Evolutionary conservation across 768 basidiomycete genomes (phyloP).

Genomic region (Xerocomus potaroensis): DNA sequence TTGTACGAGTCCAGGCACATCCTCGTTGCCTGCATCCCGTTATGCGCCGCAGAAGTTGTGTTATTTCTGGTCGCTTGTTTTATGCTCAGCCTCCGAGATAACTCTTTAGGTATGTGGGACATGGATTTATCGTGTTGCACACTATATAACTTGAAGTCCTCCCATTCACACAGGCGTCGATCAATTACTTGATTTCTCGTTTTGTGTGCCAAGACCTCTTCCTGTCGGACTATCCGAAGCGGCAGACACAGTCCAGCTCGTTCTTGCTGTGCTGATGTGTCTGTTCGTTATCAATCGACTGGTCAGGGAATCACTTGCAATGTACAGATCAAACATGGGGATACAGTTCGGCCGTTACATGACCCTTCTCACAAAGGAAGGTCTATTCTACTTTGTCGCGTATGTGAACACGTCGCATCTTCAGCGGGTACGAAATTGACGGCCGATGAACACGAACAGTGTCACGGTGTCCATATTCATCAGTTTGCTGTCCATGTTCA

Average conservation of each 20-base stretch:
- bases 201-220: background rate
- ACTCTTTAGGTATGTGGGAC: background rate
- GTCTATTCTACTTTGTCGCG: background rate
- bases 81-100: background rate
- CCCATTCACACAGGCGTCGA: background rate
- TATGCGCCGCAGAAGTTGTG: background rate
- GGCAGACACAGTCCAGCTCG: background rate
- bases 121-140: background rate
- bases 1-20: background rate
- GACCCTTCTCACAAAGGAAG: background rate
- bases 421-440: too few species aligned
- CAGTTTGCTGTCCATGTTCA: background rate
- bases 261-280: background rate
- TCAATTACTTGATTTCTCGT: background rate
- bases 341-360: background rate
- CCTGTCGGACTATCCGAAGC: background rate
- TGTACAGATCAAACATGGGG: background rate
- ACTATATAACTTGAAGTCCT: background rate
- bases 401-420: background rate
- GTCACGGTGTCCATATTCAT: background rate
- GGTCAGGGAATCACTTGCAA: background rate
- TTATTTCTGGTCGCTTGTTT: background rate
- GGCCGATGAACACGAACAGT: background rate
- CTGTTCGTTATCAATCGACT: background rate
- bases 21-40: background rate